Percentiles rank a stretch among this genome's conserved stretches.
These are phyloP conservation scores for Ceratobasidium papillatum DNA, from an alignment of 1,284 basidiomycete genomes.

Conservation along the genomic window DNA sequence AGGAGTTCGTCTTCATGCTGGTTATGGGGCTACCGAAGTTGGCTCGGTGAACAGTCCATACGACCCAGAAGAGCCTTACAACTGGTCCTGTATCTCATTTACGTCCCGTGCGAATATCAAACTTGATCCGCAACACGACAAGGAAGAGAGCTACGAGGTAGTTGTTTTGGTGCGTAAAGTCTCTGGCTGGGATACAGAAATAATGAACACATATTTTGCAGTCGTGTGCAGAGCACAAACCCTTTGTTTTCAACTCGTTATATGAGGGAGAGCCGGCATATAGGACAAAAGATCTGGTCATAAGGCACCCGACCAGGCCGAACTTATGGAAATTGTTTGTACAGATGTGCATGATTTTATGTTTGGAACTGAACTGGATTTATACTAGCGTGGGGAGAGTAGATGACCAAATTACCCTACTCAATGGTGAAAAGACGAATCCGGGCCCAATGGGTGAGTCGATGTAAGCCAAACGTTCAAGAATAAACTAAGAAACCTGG, in stretches of 20 bases:
- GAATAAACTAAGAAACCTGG: too few species aligned
- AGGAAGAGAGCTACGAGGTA: conserved; percentile 15
- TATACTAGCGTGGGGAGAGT: conserved; percentile 22
- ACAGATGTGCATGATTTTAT: background rate
- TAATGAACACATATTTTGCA: background rate
- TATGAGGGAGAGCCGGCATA: conserved; percentile 31
- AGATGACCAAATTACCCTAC: conserved; percentile 43
- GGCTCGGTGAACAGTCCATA: background rate
- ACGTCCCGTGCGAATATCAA: background rate
- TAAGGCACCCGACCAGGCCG: conserved; percentile 34
- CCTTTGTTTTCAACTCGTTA: conserved; percentile 23
- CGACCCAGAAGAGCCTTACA: background rate
- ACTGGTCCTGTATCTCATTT: conserved; percentile 38
- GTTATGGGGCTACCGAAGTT: conserved; percentile 12
- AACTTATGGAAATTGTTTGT: conserved; percentile 35
- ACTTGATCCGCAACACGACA: conserved; percentile 15
- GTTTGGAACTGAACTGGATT: background rate
- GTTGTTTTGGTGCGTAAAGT: conserved; percentile 7
- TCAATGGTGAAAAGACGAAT: conserved; percentile 51
- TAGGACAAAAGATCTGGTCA: conserved; percentile 38
- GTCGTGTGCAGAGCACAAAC: conserved; percentile 14
- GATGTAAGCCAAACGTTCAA: too few species aligned
- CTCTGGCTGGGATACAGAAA: background rate
- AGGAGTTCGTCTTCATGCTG: background rate
- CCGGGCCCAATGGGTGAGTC: conserved; percentile 55